phyloP scores from a whole-genome alignment of 306 rosid genomes.

The Mimosa bimucronata region DNA sequence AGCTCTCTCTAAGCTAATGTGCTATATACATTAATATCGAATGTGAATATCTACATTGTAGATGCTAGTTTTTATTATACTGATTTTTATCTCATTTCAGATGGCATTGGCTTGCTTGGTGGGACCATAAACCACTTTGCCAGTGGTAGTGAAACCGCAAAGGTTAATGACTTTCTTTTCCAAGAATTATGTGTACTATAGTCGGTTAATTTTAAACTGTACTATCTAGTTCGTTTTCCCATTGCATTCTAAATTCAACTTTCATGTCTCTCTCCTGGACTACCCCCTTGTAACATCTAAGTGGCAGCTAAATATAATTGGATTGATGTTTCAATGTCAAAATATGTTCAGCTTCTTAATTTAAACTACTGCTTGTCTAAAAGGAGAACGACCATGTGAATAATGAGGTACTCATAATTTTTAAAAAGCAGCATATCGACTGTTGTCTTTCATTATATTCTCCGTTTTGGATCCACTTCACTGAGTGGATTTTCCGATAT shows the following conservation, averaged over 20 bases:
- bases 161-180: slow-evolving; percentile 59
- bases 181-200: slow-evolving; percentile 15
- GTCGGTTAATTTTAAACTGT: slow-evolving; percentile 28
- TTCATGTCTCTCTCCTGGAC: neutral
- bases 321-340: slow-evolving; percentile 1
- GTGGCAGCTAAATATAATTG: slow-evolving; percentile 13
- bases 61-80: slow-evolving; percentile 31
- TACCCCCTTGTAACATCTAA: slow-evolving; percentile 8
- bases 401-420: neutral
- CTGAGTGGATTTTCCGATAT: neutral
- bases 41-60: slow-evolving; percentile 20
- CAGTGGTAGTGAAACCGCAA: slow-evolving; percentile 70
- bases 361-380: slow-evolving; percentile 9
- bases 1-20: slow-evolving; percentile 41
- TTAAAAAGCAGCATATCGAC: neutral
- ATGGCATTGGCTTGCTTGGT: slow-evolving; percentile 92
- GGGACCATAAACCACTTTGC: slow-evolving; percentile 83
- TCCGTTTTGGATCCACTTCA: neutral
- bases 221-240: neutral
- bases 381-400: neutral
- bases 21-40: slow-evolving; percentile 18
- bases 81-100: slow-evolving; percentile 54
- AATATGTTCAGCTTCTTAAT: slow-evolving; percentile 11
- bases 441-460: neutral
- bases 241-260: neutral